These are phyloP conservation scores for Debaryomyces hansenii DNA, from an alignment of 805 yeast genomes.

Conservation along the genomic window DNA sequence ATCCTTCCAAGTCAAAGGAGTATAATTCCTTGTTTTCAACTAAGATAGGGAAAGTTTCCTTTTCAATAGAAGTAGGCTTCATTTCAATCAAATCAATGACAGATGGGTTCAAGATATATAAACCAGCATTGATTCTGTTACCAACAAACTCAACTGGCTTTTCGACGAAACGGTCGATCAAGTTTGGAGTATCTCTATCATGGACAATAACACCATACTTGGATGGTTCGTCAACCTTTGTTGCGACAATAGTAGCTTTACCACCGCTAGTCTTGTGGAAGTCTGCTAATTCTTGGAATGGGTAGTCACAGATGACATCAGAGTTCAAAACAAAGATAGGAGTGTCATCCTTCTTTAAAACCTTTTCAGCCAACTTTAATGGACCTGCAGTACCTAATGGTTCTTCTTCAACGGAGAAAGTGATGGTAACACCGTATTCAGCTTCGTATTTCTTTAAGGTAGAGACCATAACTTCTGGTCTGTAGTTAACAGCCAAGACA, in stretches of 20 bases:
- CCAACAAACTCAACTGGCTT: constrained; percentile 99
- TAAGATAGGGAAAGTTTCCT: constrained; percentile 97
- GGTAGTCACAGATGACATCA: constrained; percentile 98
- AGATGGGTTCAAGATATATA: constrained; percentile 95
- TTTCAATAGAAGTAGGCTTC: constrained; percentile 98
- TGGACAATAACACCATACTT: constrained; percentile 99
- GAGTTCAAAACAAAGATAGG: constrained; percentile 98
- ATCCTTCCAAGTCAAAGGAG: constrained; percentile 97
- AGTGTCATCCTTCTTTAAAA: constrained; percentile 88
- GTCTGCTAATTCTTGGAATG: constrained; percentile 85
- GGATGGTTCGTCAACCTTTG: constrained; percentile 99
- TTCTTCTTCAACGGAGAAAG: constrained; percentile 98
- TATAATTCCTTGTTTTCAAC: constrained; percentile 86
- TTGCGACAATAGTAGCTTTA: constrained; percentile 97
- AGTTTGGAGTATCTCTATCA: constrained; percentile 91
- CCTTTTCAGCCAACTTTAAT: constrained; percentile 91
- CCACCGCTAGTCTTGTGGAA: constrained; percentile 97
- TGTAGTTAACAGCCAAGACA: constrained; percentile 97
- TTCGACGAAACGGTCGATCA: constrained; percentile 98
- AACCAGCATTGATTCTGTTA: constrained; percentile 99
- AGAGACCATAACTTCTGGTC: constrained; percentile 98
- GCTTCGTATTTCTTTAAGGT: constrained; percentile 92
- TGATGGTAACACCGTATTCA: constrained; percentile 90
- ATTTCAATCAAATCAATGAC: constrained; percentile 95
- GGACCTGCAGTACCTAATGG: constrained; percentile 99